Evolutionary conservation across 768 basidiomycete genomes (phyloP), one percentile per base, ranked within the genome.

Genomic region (Pleurotus pulmonarius): DNA sequence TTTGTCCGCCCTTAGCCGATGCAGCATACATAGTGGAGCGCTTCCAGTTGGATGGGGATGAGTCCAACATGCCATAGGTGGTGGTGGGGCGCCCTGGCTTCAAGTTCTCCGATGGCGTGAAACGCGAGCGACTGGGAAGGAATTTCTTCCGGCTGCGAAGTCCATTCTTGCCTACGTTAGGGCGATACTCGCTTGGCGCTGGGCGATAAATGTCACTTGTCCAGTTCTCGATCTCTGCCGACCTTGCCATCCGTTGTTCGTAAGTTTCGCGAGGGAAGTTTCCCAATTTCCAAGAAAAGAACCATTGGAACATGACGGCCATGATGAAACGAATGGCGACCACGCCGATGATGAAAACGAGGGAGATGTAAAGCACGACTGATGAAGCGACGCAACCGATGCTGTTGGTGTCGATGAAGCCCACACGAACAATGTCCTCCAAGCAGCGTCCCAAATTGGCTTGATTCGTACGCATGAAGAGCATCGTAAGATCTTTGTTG

Each of bases 221-320:
- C 97, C 97, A 99, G 63, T 88, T 85, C 71, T 99, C 97, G 63
- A 99, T 97, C 69, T 94, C 92, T 20, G 83, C 82, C 2, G 89
- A 86, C 20, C 96, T 87, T 59, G 86, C 84, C 86, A 93, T 93
- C 12, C 95, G 83, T 67, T 98, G 84, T 67, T 92, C 87, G 67
- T 94, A 93, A 13, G 93, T 92, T 73, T 99, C 97, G 39, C 83
- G 81, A 59, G 90, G 88, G 80, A 96, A 98, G 61, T 91, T 89
- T 47, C 97, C 97, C 41, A 99, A 79, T 65, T 86, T 86, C 87
- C 91, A 94, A n/a, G 90, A 93, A 70, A 92, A 89, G 82, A 98
- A 98, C 97, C 97, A 99, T 22, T 90, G 82, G 72, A 98, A 99
- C 69, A 96, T 79, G 66, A 97, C 91, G 46, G 97, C 97, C 94